Conservation (phyloP, 129 eudicot genomes). For the Artemisia tridentata region DNA sequence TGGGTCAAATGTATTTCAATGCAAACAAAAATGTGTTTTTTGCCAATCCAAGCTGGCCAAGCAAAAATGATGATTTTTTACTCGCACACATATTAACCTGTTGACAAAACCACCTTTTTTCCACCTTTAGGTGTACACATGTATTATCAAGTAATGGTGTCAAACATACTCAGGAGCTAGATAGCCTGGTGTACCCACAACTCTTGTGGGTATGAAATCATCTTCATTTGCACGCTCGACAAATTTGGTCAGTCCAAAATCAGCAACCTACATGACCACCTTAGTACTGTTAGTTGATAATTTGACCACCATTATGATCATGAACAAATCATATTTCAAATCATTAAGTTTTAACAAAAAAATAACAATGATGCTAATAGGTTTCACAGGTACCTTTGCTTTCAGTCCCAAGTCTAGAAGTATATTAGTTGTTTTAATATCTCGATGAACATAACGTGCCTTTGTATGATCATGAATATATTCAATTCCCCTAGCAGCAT, state of each 20-base stretch:
- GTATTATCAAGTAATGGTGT: neutral
- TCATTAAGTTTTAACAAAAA: neutral
- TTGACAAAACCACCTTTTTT: neutral
- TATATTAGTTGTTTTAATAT: constrained; percentile 42
- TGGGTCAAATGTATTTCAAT: no score
- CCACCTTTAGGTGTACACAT: neutral
- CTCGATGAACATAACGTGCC: constrained; percentile 44
- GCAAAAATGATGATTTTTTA: no score
- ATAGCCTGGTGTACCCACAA: constrained; percentile 49
- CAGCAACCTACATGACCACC: constrained; percentile 33
- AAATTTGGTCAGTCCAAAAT: constrained; percentile 40
- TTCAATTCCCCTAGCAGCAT: constrained; percentile 46
- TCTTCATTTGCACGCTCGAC: constrained; percentile 39
- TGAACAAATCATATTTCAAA: constrained; percentile 3
- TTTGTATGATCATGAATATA: constrained; percentile 50
- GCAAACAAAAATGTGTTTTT: no score
- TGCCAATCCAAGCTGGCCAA: no score
- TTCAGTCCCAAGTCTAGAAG: constrained; percentile 42
- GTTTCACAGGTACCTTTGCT: constrained; percentile 36
- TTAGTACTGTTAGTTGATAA: constrained; percentile 11
- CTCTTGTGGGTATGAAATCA: constrained; percentile 33
- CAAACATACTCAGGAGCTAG: constrained; percentile 43
- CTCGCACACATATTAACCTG: neutral
- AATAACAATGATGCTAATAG: neutral
- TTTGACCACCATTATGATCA: constrained; percentile 5